Evolutionary conservation across 2,329 filamentous ascomycete species (phyloP), one percentile per base, ranked within the genome.

Genomic region (Geosmithia morbida): DNA sequence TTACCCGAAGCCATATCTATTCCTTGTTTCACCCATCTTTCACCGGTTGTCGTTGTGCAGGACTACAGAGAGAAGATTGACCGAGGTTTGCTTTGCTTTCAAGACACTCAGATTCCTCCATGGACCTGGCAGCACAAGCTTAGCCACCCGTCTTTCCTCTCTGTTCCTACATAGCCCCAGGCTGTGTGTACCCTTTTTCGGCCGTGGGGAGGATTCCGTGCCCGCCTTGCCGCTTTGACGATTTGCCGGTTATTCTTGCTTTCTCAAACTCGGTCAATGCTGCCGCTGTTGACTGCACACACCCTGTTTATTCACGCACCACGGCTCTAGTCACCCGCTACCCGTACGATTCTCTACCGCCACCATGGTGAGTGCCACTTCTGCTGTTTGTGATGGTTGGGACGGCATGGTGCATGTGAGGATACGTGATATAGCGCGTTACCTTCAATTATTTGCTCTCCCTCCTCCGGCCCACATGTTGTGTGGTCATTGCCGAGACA

Each of bases 311-410:
- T 57, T 37, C 56, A 55, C 54, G 56, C 57, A 55, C 55, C 54
- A 53, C 56, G 51, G 54, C 52, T 58, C 47, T 52, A 61, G 60
- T 63, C 59, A 56, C 58, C 60, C 62, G 59, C 59, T 62, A 58
- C 59, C 61, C 62, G 56, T 62, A 37, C 14, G 13, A 37, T 57
- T 61, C 55, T 58, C 59, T 61, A 60, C 61, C 61, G 58, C 62
- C 61, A 68, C 61, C 59, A 72, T 73, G 70, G 70, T 73, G 71
- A 72, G 70, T 41, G 22, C 44, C 33, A n/a, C 60, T 54, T 54
- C 59, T 59, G 13, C 17, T 45, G 20, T 13, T 59, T 59, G 57
- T 59, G 55, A 56, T 63, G 55, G 57, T 60, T 56, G 58, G 58
- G 55, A 57, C 63, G 66, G 67, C 60, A 65, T 60, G 59, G 58